Percentiles rank a stretch among this genome's conserved stretches.
These are phyloP conservation scores for Ogataea pini DNA, from an alignment of 805 yeast genomes.

Conservation along the genomic window DNA sequence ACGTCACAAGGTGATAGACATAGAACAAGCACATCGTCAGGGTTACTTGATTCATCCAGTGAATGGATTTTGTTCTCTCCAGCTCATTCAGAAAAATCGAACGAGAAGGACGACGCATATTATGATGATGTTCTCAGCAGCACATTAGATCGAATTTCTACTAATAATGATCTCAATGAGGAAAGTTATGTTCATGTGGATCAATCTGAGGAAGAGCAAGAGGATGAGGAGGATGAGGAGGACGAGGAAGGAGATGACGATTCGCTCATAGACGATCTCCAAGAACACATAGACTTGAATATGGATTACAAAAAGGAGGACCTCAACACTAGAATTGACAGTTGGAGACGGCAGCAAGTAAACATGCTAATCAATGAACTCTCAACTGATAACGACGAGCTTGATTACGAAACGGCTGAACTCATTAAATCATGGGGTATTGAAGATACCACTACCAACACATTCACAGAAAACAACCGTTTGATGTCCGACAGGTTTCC, in stretches of 20 bases:
- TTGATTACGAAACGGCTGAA: slow-evolving; percentile 26
- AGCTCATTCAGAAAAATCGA: slow-evolving; percentile 16
- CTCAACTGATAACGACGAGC: slow-evolving; percentile 8
- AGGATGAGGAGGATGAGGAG: slow-evolving; percentile 18
- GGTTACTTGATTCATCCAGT: slow-evolving; percentile 24
- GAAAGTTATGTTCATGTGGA: slow-evolving; percentile 24
- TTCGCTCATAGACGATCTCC: slow-evolving; percentile 30
- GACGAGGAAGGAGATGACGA: slow-evolving; percentile 32
- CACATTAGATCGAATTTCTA: slow-evolving; percentile 18
- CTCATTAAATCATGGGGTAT: slow-evolving; percentile 36
- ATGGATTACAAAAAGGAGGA: slow-evolving; percentile 25
- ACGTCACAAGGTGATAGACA: not conserved
- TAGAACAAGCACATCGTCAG: slow-evolving; percentile 15
- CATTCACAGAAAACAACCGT: not conserved
- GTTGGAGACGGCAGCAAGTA: slow-evolving; percentile 35
- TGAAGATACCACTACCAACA: slow-evolving; percentile 21
- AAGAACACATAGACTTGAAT: slow-evolving; percentile 22
- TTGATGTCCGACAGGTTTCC: slow-evolving; percentile 2
- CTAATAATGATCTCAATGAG: slow-evolving; percentile 13
- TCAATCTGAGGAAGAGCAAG: slow-evolving; percentile 12
- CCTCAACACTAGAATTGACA: slow-evolving; percentile 31
- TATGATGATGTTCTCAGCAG: slow-evolving; percentile 31
- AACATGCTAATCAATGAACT: slow-evolving; percentile 25
- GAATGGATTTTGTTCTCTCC: slow-evolving; percentile 38
- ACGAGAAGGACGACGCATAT: slow-evolving; percentile 15